phyloP scores from a whole-genome alignment of 345 rosid genomes.

The Cardamine resedifolia region DNA sequence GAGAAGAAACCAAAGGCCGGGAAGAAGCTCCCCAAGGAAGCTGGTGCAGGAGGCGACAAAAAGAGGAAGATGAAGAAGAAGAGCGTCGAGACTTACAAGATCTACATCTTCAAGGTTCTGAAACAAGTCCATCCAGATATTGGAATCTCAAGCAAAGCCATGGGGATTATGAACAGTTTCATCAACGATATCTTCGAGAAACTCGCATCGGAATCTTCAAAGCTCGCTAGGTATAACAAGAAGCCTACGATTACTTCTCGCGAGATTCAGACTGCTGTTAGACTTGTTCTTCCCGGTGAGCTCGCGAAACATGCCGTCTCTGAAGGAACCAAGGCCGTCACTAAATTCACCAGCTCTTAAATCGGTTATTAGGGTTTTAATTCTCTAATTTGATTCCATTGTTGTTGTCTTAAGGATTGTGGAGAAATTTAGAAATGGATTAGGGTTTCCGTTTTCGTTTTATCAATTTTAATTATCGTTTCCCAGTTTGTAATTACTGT shows the following conservation, averaged over 20 bases:
- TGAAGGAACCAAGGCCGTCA: conserved; percentile 74
- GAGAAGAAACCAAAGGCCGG: conserved; percentile 85
- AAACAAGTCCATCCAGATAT: conserved; percentile 61
- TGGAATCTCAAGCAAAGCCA: conserved; percentile 61
- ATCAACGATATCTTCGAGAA: conserved; percentile 74
- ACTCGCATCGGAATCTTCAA: conserved; percentile 61
- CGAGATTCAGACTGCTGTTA: conserved; percentile 78
- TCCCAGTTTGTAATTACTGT: background rate
- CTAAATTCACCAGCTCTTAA: conserved; percentile 54
- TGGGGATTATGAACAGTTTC: conserved; percentile 77
- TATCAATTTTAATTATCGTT: background rate
- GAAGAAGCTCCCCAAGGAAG: conserved; percentile 71
- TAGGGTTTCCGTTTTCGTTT: background rate
- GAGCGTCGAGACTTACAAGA: conserved; percentile 74
- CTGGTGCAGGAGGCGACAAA: conserved; percentile 57
- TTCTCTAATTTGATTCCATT: background rate
- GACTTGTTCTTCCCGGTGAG: conserved; percentile 71
- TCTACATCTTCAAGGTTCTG: conserved; percentile 67
- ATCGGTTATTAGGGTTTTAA: background rate
- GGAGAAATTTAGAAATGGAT: background rate
- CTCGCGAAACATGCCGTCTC: conserved; percentile 76
- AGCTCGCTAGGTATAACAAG: conserved; percentile 77
- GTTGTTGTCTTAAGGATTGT: background rate
- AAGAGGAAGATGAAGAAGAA: conserved; percentile 70
- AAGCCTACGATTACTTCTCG: conserved; percentile 72